These are phyloP conservation scores for Pyrus bretschneideri DNA, from an alignment of 306 rosid species.

Conservation along the genomic window DNA sequence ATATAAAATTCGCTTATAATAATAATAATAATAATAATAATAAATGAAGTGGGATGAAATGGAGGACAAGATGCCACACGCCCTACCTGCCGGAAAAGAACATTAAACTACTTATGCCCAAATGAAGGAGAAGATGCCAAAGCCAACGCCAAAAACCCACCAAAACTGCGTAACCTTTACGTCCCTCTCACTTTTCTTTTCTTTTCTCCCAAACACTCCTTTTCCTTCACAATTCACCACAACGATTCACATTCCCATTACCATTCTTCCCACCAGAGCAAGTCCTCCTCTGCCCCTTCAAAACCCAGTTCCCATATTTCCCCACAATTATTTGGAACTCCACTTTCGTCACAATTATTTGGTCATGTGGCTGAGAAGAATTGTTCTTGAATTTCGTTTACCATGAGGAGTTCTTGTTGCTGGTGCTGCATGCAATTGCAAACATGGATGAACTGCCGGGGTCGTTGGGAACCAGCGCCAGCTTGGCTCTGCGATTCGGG, in stretches of 20 bases:
- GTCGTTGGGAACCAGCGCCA: slow-evolving; percentile 85
- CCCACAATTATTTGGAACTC: not conserved
- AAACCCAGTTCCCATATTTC: not conserved
- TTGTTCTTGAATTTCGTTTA: not conserved
- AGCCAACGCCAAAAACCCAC: slow-evolving; percentile 14
- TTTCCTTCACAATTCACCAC: not conserved
- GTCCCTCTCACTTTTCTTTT: slow-evolving; percentile 4
- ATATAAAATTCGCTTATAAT: too few relatives aligned
- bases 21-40: too few relatives aligned
- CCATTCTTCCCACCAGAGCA: not conserved
- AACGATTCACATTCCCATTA: not conserved
- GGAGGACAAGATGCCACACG: too few relatives aligned
- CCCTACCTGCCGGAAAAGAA: not conserved
- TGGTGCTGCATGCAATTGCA: slow-evolving; percentile 7
- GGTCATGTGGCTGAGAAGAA: slow-evolving; percentile 20
- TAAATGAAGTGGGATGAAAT: not conserved
- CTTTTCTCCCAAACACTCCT: not conserved
- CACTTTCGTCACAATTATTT: not conserved
- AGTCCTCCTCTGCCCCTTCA: not conserved
- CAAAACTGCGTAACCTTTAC: slow-evolving; percentile 16
- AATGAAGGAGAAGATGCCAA: slow-evolving; percentile 13
- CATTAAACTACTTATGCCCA: slow-evolving; percentile 7
- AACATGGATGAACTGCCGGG: slow-evolving; percentile 85
- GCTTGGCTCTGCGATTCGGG: slow-evolving; percentile 90
- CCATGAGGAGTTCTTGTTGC: slow-evolving; percentile 13